phyloP scores from a whole-genome alignment of 192 early-diverging fungal genomes.

The Dissophora globulifera region DNA sequence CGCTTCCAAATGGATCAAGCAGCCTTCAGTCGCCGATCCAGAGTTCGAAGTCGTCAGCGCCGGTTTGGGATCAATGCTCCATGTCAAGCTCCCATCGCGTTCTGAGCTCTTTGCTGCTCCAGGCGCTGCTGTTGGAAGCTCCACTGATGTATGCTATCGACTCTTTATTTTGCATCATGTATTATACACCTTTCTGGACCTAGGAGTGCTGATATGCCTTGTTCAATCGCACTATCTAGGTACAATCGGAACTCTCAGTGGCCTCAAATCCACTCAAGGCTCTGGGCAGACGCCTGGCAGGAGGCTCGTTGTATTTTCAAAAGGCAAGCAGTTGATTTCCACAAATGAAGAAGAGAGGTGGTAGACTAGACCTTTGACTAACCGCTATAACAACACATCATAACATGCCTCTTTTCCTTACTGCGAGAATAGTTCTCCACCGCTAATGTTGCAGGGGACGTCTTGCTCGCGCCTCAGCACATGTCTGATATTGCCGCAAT shows the following conservation, averaged over 20 bases:
- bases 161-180: background rate
- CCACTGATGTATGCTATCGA: slow-evolving; percentile 50
- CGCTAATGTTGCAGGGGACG: slow-evolving; percentile 63
- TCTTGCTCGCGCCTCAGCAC: slow-evolving; percentile 69
- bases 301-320: slow-evolving; percentile 49
- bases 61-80: slow-evolving; percentile 56
- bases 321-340: slow-evolving; percentile 19
- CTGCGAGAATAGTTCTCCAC: slow-evolving; percentile 65
- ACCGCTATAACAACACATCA: too few relatives aligned
- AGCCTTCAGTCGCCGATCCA: slow-evolving; percentile 58
- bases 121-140: slow-evolving; percentile 63
- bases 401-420: too few relatives aligned
- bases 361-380: too few relatives aligned
- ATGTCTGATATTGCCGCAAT: slow-evolving; percentile 75
- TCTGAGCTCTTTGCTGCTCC: slow-evolving; percentile 64
- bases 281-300: slow-evolving; percentile 46
- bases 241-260: slow-evolving; percentile 40
- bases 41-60: slow-evolving; percentile 64
- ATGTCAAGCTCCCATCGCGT: slow-evolving; percentile 62
- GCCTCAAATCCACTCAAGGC: slow-evolving; percentile 48
- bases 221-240: slow-evolving; percentile 8
- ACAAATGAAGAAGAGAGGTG: too few relatives aligned
- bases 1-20: slow-evolving; percentile 53
- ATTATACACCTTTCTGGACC: background rate
- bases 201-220: background rate